Evolutionary conservation across 2,329 filamentous ascomycete genomes (phyloP), one percentile per base, ranked within the genome.

Genomic region (Leptodontidium sp.): DNA sequence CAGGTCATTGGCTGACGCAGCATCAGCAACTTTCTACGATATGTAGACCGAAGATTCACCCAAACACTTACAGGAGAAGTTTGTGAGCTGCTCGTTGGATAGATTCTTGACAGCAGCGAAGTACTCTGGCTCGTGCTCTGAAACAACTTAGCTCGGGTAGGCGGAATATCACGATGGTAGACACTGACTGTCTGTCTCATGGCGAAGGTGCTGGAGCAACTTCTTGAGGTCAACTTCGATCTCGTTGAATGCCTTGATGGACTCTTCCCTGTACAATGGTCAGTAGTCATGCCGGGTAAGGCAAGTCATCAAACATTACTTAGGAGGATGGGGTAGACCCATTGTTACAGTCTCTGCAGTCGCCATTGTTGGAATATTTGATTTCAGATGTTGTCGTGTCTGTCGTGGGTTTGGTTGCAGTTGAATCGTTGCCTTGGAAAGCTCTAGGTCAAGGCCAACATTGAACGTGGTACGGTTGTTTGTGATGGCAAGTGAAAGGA

Each of bases 91-190:
- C 5, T 75, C 61, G 49, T 78, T 70, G 17, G 75, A 72, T 40
- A 78, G 64, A 38, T 75, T 63, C 7, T 68, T 47, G 40, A 84
- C 84, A 1, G 84, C 81, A n/a, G 82, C 81, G 79, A 88, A 88
- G 77, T 86, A 87, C 69, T 85, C 82, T 9, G 81, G 82, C 71
- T 87, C 85, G 71, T 88, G 86, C 74, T 87, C 85, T 53, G 3
- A 3, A 21, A 63, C 64, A 63, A 14, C 24, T 40, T 35, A 53
- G 57, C 29, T 32, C 32, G 15, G 45, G 57, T 24, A 24, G n/a
- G 26, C 17, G 21, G 26, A 58, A 24, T 7, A 9, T n/a, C 8
- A 21, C 15, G 21, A 7, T 12, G 55, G 7, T 11, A 35, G 24
- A 26, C 4, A 43, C 79, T 45, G 75, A 84, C 83, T 85, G 65